Percentiles rank a stretch among this genome's conserved stretches.
Evolutionary conservation across 75 land plant species (phyloP).

Genomic region (Ceratopteris richardii): DNA sequence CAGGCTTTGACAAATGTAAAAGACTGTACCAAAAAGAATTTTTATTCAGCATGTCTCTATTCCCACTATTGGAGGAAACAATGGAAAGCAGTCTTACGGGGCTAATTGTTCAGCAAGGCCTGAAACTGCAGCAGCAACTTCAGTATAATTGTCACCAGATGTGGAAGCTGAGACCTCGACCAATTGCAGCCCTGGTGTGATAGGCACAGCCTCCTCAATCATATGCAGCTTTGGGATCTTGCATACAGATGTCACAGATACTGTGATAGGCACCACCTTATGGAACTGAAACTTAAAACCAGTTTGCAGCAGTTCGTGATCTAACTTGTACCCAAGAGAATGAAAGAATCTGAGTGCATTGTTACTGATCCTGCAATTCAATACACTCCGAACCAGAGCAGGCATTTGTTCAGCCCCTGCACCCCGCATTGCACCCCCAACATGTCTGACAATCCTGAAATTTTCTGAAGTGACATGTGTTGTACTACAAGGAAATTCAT

Average conservation of each 20-base stretch:
- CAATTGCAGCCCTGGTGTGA: conserved; percentile 77
- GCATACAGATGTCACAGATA: conserved; percentile 69
- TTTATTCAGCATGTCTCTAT: too few relatives aligned
- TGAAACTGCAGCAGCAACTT: conserved; percentile 71
- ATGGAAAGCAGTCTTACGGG: conserved; percentile 54
- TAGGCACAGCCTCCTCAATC: conserved; percentile 77
- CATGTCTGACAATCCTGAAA: conserved; percentile 71
- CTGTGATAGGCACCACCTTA: conserved; percentile 61
- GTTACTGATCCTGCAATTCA: conserved; percentile 70
- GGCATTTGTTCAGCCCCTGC: conserved; percentile 93
- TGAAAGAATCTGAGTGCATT: conserved; percentile 75
- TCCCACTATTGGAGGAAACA: too few relatives aligned
- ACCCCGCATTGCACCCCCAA: conserved; percentile 92
- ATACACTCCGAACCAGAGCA: conserved; percentile 66
- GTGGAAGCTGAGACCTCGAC: conserved; percentile 95
- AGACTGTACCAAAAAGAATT: conserved; percentile 47
- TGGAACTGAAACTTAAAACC: conserved; percentile 77
- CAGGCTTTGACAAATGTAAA: conserved; percentile 86
- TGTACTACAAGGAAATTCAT: background rate
- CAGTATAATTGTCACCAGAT: conserved; percentile 71
- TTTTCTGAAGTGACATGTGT: background rate
- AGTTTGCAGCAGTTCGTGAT: conserved; percentile 72
- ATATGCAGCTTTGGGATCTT: conserved; percentile 81
- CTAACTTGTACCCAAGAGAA: conserved; percentile 85
- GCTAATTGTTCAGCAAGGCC: conserved; percentile 85